Conservation (phyloP, 2,329 filamentous ascomycete genomes). For the Ceratocystis huliohia region DNA sequence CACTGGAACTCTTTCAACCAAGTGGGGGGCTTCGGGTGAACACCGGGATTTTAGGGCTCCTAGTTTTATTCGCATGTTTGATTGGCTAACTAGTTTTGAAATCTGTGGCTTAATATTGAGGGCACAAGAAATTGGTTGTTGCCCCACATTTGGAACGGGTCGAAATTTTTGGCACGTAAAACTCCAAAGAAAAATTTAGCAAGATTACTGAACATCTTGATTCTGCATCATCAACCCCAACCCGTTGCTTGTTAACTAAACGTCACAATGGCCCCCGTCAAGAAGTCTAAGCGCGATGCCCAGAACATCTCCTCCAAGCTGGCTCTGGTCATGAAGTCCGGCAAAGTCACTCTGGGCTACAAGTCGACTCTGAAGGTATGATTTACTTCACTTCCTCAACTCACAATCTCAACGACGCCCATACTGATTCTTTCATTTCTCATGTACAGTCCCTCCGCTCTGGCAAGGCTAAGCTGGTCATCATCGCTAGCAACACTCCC, state of each 20-base stretch:
- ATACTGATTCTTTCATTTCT: conserved; percentile 28
- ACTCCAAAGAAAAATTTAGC: conserved; percentile 2
- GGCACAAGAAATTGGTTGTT: conserved; percentile 8
- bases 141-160: conserved; percentile 15
- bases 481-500: conserved; percentile 86
- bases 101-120: conserved; percentile 20
- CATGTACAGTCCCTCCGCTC: conserved; percentile 61
- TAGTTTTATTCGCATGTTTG: background rate
- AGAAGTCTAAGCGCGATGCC: conserved; percentile 78
- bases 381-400: conserved; percentile 10
- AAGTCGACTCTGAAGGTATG: conserved; percentile 42
- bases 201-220: conserved; percentile 20
- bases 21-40: conserved; percentile 24
- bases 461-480: conserved; percentile 97
- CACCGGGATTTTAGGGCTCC: conserved; percentile 33
- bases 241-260: conserved; percentile 28
- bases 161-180: conserved; percentile 10
- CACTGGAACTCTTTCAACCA: conserved; percentile 25
- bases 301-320: conserved; percentile 56
- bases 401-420: conserved; percentile 34
- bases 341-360: conserved; percentile 80
- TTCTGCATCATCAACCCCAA: conserved; percentile 26
- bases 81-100: conserved; percentile 25
- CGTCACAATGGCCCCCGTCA: conserved; percentile 53
- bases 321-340: conserved; percentile 51